Base-by-base conservation (phyloP, 2,329 filamentous ascomycete species). In the Verticillium zaregamsianum region DNA sequence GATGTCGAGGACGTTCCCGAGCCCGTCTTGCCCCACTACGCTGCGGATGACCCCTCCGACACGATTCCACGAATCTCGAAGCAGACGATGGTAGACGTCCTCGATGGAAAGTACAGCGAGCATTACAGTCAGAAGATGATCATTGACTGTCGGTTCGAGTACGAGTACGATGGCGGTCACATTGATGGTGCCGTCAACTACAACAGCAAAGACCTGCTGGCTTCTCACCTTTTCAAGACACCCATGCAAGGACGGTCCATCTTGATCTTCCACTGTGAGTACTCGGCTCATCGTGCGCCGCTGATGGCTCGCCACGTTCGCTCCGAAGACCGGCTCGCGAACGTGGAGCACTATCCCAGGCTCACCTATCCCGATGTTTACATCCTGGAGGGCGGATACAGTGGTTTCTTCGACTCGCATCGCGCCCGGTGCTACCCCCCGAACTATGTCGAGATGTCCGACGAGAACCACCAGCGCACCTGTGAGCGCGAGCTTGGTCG, bases 301-400 rank as follows among this genome's bases (percentile, higher is more conserved):
- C 89, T 97, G 66, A 98, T 98, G 90, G 95, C 95, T 58, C 93
- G 95, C 70, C 92, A 93, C 75, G 87, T 99, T 64, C 93, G 95
- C 67, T 89, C 92, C 64, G 88, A 92, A 72, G 95, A 99, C 76
- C 92, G 95, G 63, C 87, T 88, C 40, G 82, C 88, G 71, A 99
- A 99, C 75, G 87, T 88, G 60, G 92, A 95, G 74, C 84, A 85
- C 67, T 99, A 98, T 72, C 95, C 95, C 20, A 85, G 83, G 63
- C 86, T 99, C 64, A 93, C 90, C n/a, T 99, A 96, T 71, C 95
- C 95, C 2, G 95, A 99, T 74, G 88, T 98, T 66, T 99, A 99
- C 76, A 97, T 99, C 69, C 82, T 99, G 49, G 93, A 98, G 67
- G 95, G 95, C 64, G 95, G 95, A 54, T 99, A 99, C 80, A 97